phyloP scores from a whole-genome alignment of 2,329 filamentous ascomycete genomes.

The Sphaerulina vaccinii region DNA sequence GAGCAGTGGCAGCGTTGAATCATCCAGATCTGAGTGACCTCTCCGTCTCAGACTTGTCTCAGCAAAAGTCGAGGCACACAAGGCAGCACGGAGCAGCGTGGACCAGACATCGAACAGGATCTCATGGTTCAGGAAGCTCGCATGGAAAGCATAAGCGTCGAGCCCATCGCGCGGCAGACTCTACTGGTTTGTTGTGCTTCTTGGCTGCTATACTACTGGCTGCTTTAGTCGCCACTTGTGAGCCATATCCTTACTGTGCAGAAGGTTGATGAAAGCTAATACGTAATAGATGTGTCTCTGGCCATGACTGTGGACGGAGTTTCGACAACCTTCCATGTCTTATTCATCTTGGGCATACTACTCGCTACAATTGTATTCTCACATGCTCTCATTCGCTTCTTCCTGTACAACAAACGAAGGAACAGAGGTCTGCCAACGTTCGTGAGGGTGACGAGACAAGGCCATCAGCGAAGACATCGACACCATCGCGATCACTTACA shows the following conservation, averaged over 20 bases:
- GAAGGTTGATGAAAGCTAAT: background rate
- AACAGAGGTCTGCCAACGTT: constrained; percentile 16
- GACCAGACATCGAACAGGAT: constrained; percentile 12
- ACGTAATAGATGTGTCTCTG: constrained; percentile 65
- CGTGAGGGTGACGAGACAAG: constrained; percentile 21
- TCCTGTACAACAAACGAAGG: constrained; percentile 47
- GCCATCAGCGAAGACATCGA: constrained; percentile 15
- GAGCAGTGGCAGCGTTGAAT: constrained; percentile 30
- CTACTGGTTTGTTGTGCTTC: constrained; percentile 25
- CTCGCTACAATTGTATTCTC: constrained; percentile 75
- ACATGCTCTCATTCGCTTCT: constrained; percentile 72
- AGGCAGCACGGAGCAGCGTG: constrained; percentile 24
- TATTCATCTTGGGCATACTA: constrained; percentile 76
- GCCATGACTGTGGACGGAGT: constrained; percentile 63
- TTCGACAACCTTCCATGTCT: constrained; percentile 71
- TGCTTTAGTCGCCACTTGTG: constrained; percentile 37
- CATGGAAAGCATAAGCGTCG: constrained; percentile 12
- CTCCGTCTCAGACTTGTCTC: constrained; percentile 28
- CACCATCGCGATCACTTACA: constrained; percentile 36
- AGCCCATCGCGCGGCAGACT: constrained; percentile 15
- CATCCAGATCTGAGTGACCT: constrained; percentile 36
- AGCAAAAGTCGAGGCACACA: constrained; percentile 28
- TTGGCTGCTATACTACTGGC: constrained; percentile 31
- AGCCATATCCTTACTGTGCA: constrained; percentile 11
- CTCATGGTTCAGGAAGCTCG: constrained; percentile 10